Evolutionary conservation across 2,329 filamentous ascomycete genomes (phyloP), one percentile per base, ranked within the genome.

Genomic region (Stemphylium lycopersici): DNA sequence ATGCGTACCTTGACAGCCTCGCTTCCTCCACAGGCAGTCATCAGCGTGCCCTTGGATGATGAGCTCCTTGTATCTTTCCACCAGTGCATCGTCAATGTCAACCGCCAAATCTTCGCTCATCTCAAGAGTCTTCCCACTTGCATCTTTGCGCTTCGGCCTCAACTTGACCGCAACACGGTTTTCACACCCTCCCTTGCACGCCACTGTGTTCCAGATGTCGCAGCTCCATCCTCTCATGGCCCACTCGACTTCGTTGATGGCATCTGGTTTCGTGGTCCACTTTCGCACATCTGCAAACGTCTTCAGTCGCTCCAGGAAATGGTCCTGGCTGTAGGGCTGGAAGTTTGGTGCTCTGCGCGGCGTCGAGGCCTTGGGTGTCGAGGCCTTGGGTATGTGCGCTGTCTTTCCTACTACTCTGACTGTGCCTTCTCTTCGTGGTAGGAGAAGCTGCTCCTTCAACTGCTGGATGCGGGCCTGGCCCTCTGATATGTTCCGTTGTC

Each of bases 211-310:
- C 69, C 70, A 74, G 1, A 59, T 63, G 40, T 89, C 86, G 67
- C 93, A 97, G 3, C 88, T 82, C 93, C 95, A 99, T 0, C 93
- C 93, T 54, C 90, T 81, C 79, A 93, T 96, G 0, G 93, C 93
- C 95, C 95, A 99, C 73, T 92, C 89, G 6, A 97, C 87, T 76
- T 98, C 95, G 70, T 87, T 91, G 65, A 98, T 87, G 31, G 81
- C 82, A 47, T 93, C 85, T 0, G 95, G 93, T 73, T 98, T 98
- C 0, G 91, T 90, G n/a, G 90, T 89, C 93, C 93, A 99, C 71
- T 90, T 85, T 48, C 91, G 95, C 42, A 98, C 87, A 63, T 93
- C 91, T 69, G 93, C 90, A 71, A 96, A 99, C 0, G 91, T 96
- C 56, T 89, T 89, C 24, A 99, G 81, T 20, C 95, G 82, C 65